Evolutionary conservation across 345 rosid genomes (phyloP), one percentile per base, ranked within the genome.

Genomic region (Citrus hindsii): DNA sequence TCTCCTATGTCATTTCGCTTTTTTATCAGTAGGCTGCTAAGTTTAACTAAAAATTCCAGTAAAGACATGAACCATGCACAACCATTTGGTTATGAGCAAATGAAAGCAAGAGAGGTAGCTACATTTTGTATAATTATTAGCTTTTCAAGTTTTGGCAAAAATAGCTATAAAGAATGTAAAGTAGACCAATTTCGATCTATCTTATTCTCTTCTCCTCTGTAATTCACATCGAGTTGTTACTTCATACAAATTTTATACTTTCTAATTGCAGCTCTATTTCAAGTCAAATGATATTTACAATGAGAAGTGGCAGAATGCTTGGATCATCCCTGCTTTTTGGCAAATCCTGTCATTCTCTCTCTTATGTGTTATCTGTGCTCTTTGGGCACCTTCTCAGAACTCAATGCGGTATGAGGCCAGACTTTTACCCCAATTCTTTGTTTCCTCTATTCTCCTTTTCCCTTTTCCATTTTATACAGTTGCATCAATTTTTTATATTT

Each of bases 291-390:
- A 96, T 81, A 85, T 89, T 32, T 94, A 94, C 84, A 96, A 96
- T 37, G 98, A 94, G 82, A 89, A 82, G 30, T 96, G 99, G 99
- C 97, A 92, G 87, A 91, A 87, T 66, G 97, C 97, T 32, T 96
- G 99, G 98, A 86, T 94, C 83, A 90, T 96, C 84, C 94, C 98
- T 2, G 97, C 97, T 63, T 91, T 94, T 80, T 94, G 99, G 99
- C 99, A 94, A 79, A 83, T 96, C 27, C 89, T 94, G 70, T 94
- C 98, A 9, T 92, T 92, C 78, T 92, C 95, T 30, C 89, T 96
- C 33, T 90, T 94, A n/a, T 85, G 88, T 25, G 86, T 96, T 79
- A 94, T 96, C 38, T 92, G 95, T 71, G 89, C 82, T 87, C 98
- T 96, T 30, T 94, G 97, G 99, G 95, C 99, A 33, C 99, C 99